These are phyloP conservation scores for Aspergillus neotritici DNA, from an alignment of 2,329 filamentous ascomycete species.

Conservation along the genomic window DNA sequence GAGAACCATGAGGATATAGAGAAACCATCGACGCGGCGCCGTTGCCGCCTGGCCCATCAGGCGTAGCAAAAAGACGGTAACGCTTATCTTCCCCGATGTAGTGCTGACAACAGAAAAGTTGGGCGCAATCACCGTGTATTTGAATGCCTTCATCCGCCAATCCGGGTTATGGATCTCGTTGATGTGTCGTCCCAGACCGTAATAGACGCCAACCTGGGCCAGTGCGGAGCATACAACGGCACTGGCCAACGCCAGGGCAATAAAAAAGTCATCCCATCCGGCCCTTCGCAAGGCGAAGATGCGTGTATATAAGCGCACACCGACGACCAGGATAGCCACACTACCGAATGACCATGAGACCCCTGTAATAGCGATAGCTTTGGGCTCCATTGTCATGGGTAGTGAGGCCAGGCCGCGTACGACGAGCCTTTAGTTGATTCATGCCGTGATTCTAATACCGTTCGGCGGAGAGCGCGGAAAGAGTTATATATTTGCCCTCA, in stretches of 20 bases:
- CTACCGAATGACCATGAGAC: constrained; percentile 5
- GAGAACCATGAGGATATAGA: constrained; percentile 11
- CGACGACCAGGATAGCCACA: constrained; percentile 3
- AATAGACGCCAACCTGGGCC: constrained; percentile 9
- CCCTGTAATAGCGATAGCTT: constrained; percentile 1
- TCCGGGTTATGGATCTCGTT: constrained; percentile 5
- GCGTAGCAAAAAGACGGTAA: constrained; percentile 13
- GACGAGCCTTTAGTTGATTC: no score
- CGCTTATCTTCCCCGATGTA: constrained; percentile 14
- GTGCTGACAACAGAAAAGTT: constrained; percentile 13
- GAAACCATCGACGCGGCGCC: constrained; percentile 5
- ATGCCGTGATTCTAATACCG: no score
- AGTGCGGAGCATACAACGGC: constrained; percentile 10
- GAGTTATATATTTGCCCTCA: no score
- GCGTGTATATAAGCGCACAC: constrained; percentile 5
- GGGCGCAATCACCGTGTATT: constrained; percentile 12
- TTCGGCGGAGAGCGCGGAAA: no score
- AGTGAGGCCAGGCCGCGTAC: no score
- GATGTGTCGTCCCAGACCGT: constrained; percentile 15
- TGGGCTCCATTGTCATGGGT: constrained; percentile 1
- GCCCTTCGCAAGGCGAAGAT: background rate
- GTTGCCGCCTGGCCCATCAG: constrained; percentile 8
- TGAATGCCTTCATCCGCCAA: constrained; percentile 5
- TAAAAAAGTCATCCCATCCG: constrained; percentile 12
- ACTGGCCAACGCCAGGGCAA: constrained; percentile 5